Conservation (phyloP, 2,329 filamentous ascomycete genomes). For the Xylaria sp. region DNA sequence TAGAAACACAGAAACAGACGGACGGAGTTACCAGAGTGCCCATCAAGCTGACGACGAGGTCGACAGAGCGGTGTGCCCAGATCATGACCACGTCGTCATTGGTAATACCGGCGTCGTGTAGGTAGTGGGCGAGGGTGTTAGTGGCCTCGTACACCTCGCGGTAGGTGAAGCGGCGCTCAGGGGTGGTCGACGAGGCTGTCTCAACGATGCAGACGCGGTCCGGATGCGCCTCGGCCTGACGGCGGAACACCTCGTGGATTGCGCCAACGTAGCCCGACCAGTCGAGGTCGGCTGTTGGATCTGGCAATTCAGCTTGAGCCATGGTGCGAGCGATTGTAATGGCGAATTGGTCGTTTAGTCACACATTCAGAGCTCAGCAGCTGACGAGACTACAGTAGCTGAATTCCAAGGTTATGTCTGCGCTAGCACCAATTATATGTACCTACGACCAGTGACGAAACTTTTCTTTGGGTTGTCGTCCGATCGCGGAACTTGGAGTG, state of each 20-base stretch:
- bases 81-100: conserved; percentile 94
- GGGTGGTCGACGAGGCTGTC: conserved; percentile 52
- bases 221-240: background rate
- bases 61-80: conserved; percentile 83
- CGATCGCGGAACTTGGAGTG: background rate
- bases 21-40: conserved; percentile 62
- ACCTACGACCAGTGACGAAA: background rate
- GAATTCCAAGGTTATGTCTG: background rate
- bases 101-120: conserved; percentile 76
- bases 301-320: conserved; percentile 41
- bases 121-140: conserved; percentile 81
- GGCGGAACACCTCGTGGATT: conserved; percentile 75
- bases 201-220: conserved; percentile 59
- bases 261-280: conserved; percentile 73
- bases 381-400: background rate
- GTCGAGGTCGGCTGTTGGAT: conserved; percentile 73
- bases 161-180: conserved; percentile 72
- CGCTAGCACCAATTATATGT: background rate
- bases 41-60: conserved; percentile 77
- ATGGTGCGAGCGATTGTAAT: background rate
- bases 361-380: background rate
- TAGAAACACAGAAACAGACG: background rate
- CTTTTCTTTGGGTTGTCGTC: background rate
- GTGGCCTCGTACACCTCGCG: conserved; percentile 86
- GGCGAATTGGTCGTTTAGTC: background rate